Base-by-base conservation (phyloP, 2,329 filamentous ascomycete species). In the Colletotrichum chlorophyti region DNA sequence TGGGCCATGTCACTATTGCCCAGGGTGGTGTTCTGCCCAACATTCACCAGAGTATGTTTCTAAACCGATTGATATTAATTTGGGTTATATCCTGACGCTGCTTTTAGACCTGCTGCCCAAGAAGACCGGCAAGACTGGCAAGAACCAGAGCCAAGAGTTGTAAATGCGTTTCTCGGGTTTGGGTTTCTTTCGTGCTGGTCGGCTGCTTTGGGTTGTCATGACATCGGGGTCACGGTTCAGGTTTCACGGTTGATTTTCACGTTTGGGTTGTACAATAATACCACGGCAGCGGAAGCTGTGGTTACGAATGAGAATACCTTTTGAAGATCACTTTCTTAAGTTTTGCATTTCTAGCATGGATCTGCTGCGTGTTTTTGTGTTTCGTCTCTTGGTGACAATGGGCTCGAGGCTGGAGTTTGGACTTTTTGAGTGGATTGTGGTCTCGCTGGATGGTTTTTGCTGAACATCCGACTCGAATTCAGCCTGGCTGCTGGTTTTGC, bases 21-120 rank as follows among this genome's bases (percentile, higher is more conserved):
- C 93, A 97, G 82, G 93, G 92, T 83, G 92, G 92, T 93, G 93
- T 97, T 68, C 85, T 97, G 65, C 93, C 93, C 79, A 96, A 96
- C 87, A 97, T 97, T 69, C 92, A 96, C 84, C 91, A 95, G 82
- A 97, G 92, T 96, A 87, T 69, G 91, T 86, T 12, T 45, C 12
- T 29, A 57, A 35, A 6, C 31, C 42, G 43, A 57, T 9, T 29
- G 4, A 5, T 1, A 10, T 19, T 4, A 3, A 23, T 6, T 6
- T n/a, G n/a, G n/a, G 3, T 8, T 31, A 11, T 23, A 17, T 26
- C 70, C 79, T 83, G 70, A 85, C 72, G 41, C 42, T 6, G 53
- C 61, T 58, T 47, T 53, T 72, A 96, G 94, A 99, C 83, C 90
- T 99, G 65, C 88, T 99, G 67, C 95, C 95, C 75, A 98, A 99